phyloP scores from a whole-genome alignment of 306 rosid species.

The Lithocarpus polystachyus region DNA sequence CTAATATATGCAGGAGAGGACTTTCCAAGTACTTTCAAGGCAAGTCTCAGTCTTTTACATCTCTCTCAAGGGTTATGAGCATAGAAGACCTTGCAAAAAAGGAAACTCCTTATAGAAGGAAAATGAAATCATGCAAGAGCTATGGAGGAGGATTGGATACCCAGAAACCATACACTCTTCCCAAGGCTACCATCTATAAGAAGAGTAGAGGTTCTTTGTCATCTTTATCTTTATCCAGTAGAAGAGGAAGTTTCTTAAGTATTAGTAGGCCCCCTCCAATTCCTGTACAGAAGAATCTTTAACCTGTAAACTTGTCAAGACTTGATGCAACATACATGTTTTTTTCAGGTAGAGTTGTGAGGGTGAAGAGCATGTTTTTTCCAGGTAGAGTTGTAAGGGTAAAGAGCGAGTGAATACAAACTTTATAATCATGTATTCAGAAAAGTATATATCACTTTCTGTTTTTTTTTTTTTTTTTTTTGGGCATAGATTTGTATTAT shows the following conservation, averaged over 20 bases:
- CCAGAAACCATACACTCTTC: conserved; percentile 33
- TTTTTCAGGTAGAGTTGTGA: not conserved
- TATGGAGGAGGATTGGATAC: conserved; percentile 41
- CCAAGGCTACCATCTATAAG: conserved; percentile 36
- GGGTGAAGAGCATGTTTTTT: no score
- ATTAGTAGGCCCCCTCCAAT: conserved; percentile 21
- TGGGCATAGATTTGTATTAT: no score
- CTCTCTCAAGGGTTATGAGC: conserved; percentile 40
- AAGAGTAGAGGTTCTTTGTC: conserved; percentile 31
- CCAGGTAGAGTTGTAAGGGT: no score
- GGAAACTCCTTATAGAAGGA: conserved; percentile 30
- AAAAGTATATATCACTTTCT: no score
- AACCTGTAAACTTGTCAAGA: not conserved
- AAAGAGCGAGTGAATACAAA: no score
- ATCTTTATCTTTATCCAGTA: conserved; percentile 14
- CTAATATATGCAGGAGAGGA: conserved; percentile 47
- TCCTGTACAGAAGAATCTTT: conserved; percentile 14
- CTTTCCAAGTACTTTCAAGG: conserved; percentile 52
- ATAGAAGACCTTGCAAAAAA: conserved; percentile 51
- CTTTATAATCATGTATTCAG: no score
- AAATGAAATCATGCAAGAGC: conserved; percentile 46
- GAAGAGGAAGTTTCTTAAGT: conserved; percentile 22
- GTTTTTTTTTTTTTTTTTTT: no score
- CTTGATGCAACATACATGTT: not conserved
- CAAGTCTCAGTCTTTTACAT: conserved; percentile 51